Base-by-base conservation (phyloP, 2,329 filamentous ascomycete species). In the Aspergillus thermomutatus region DNA sequence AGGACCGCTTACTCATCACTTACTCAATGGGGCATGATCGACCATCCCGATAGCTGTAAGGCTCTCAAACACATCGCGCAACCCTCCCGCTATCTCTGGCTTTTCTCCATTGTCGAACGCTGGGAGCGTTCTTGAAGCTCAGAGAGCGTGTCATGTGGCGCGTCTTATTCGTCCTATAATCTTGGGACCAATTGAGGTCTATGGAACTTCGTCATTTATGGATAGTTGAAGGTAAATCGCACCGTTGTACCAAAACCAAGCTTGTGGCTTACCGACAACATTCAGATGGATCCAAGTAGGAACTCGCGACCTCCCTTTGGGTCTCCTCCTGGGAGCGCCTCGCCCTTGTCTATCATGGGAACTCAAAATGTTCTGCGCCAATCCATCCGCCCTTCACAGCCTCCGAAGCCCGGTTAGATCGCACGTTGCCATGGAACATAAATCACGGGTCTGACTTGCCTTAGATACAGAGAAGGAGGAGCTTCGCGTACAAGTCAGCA, bases 401-500 rank as follows among this genome's bases (percentile, higher is more conserved):
- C 66, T 31, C 55, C 67, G n/a, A 72, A 72, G 52, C 72, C 72
- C 54, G 75, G 76, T 78, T 47, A 67, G 70, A 17, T 37, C 52
- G 48, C 50, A 28, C 26, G 14, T 8, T 34, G 17, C 5, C 17
- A 1, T 17, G 21, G 6, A 37, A 56, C n/a, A 31, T 28, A 23
- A 26, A 21, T 56, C 43, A 40, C 26, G 47, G 14, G 25, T 43
- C 52, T 67, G 14, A 69, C 49, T 21, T 14, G 6, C 17, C 31
- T 0, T 49, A 78, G 75, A 78, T 63, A 62, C 68, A 11, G 75
- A 76, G 53, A 87, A 84, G 58, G 92, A 97, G 68, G 88, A 92
- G 62, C 81, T 97, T 26, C 92, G 93, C 69, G 91, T 93, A 1
- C 91, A 97, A 74, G 80, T 97, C 45, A 94, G 92, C 60, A 90